Evolutionary conservation across 2,329 filamentous ascomycete genomes (phyloP).

Genomic region (Teratosphaeria destructans): DNA sequence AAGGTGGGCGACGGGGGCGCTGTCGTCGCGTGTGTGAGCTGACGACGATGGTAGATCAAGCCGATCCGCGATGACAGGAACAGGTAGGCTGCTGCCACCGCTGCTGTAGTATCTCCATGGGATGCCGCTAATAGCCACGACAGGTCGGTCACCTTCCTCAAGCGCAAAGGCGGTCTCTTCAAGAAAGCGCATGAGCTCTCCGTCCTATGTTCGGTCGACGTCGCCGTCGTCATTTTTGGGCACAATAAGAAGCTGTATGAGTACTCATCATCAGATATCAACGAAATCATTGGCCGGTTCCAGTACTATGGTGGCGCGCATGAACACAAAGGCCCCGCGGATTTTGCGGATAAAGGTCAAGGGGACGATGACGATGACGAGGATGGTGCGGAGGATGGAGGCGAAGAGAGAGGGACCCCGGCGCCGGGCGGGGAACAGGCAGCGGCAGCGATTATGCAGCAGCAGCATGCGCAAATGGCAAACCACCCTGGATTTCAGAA

Average conservation of each 20-base stretch:
- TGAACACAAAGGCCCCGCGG: constrained; percentile 89
- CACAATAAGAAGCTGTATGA: constrained; percentile 99
- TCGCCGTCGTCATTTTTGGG: constrained; percentile 96
- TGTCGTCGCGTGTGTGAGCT: not conserved
- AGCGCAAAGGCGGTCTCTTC: constrained; percentile 96
- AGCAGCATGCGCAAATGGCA: constrained; percentile 33
- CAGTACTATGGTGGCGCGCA: constrained; percentile 88
- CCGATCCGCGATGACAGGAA: constrained; percentile 17
- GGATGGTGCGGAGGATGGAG: constrained; percentile 49
- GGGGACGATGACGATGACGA: constrained; percentile 68
- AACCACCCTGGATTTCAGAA: constrained; percentile 60
- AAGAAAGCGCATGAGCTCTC: constrained; percentile 99
- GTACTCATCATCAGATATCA: constrained; percentile 90
- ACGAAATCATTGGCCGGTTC: constrained; percentile 76
- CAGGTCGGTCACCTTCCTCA: constrained; percentile 63
- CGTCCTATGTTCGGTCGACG: constrained; percentile 94
- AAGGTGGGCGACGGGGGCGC: constrained; percentile 1
- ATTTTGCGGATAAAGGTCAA: constrained; percentile 71
- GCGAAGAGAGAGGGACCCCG: constrained; percentile 57
- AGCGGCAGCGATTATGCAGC: constrained; percentile 39
- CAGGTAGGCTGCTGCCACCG: constrained; percentile 16
- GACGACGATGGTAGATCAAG: constrained; percentile 8
- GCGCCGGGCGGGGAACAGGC: constrained; percentile 46
- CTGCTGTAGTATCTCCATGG: constrained; percentile 4
- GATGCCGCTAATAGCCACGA: constrained; percentile 4